Evolutionary conservation across 805 yeast species (phyloP).

Genomic region (Teunomyces atbi): DNA sequence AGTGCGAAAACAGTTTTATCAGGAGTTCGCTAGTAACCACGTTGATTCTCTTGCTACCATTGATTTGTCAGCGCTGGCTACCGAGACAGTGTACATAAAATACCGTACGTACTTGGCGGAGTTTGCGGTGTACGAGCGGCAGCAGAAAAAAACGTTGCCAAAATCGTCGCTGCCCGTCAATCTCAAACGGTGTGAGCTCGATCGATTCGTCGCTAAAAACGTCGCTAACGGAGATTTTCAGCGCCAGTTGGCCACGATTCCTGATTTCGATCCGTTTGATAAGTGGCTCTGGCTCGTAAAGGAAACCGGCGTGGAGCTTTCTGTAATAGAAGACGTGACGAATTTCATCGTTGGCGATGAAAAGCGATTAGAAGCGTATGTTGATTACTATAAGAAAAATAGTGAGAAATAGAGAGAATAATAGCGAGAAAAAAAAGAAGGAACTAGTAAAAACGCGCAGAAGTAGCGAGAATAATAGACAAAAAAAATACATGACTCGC

Average conservation of each 20-base stretch:
- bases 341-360: slow-evolving; percentile 43
- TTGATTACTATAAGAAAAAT: neutral
- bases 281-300: slow-evolving; percentile 33
- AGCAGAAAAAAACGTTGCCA: slow-evolving; percentile 14
- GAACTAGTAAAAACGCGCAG: too few relatives aligned
- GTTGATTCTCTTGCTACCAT: slow-evolving; percentile 11
- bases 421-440: too few relatives aligned
- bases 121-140: slow-evolving; percentile 28
- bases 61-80: slow-evolving; percentile 14
- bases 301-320: slow-evolving; percentile 15
- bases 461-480: too few relatives aligned
- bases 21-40: slow-evolving; percentile 24
- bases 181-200: slow-evolving; percentile 9
- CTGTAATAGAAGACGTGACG: slow-evolving; percentile 23
- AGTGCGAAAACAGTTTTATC: slow-evolving; percentile 24
- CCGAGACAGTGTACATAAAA: slow-evolving; percentile 24
- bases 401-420: too few relatives aligned
- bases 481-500: slow-evolving; percentile 29
- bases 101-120: slow-evolving; percentile 28
- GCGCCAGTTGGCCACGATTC: neutral
- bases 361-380: slow-evolving; percentile 25
- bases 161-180: slow-evolving; percentile 14
- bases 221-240: neutral
- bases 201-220: neutral
- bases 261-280: slow-evolving; percentile 12